phyloP scores from a whole-genome alignment of 2,329 filamentous ascomycete species.

The Fusarium praegraminearum region DNA sequence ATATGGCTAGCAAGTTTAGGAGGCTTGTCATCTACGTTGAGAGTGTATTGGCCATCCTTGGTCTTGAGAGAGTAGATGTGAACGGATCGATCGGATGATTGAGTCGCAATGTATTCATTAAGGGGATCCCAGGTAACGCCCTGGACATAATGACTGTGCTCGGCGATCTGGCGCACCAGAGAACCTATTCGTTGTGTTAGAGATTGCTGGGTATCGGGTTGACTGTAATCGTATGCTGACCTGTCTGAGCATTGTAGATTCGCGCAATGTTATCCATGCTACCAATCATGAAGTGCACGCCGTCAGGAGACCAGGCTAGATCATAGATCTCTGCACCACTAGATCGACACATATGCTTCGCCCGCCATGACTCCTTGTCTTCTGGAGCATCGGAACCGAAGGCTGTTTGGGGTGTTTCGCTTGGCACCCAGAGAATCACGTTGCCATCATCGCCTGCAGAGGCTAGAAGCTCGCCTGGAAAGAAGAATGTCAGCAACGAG shows the following conservation, averaged over 20 bases:
- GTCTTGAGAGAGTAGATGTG: conserved; percentile 97
- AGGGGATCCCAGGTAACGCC: conserved; percentile 98
- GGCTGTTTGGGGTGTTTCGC: conserved; percentile 74
- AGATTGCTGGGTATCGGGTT: background rate
- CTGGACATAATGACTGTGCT: conserved; percentile 98
- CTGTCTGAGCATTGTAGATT: conserved; percentile 94
- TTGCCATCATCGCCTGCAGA: conserved; percentile 98
- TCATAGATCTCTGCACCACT: conserved; percentile 98
- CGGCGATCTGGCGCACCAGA: conserved; percentile 90
- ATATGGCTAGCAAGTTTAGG: conserved; percentile 83
- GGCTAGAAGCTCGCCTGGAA: conserved; percentile 86
- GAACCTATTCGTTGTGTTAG: conserved; percentile 56
- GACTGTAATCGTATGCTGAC: conserved; percentile 60
- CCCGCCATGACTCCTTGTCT: conserved; percentile 96
- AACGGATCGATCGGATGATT: conserved; percentile 97
- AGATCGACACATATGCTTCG: conserved; percentile 97
- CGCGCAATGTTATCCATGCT: conserved; percentile 99
- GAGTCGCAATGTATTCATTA: conserved; percentile 97
- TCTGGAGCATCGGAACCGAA: conserved; percentile 89
- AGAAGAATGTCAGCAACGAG: conserved; percentile 32
- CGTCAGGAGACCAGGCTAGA: conserved; percentile 98
- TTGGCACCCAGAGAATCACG: conserved; percentile 94
- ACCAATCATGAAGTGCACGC: conserved; percentile 94
- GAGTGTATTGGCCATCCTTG: conserved; percentile 93
- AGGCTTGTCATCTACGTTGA: conserved; percentile 74